These are phyloP conservation scores for Quercus wislizeni DNA, from an alignment of 306 rosid genomes.

Conservation along the genomic window DNA sequence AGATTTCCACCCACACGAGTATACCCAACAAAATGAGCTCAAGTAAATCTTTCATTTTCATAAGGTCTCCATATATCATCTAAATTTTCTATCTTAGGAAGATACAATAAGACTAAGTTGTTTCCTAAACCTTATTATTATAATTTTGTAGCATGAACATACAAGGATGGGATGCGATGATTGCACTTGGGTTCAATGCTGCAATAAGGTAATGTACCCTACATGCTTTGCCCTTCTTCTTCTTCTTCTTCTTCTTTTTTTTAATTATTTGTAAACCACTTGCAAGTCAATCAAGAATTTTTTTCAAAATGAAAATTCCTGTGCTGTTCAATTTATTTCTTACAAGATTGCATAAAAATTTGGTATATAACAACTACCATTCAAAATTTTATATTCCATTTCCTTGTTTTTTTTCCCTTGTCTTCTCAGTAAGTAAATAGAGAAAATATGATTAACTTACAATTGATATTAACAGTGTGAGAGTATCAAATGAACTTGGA, in stretches of 20 bases:
- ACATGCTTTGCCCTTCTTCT: not conserved
- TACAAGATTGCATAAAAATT: not conserved
- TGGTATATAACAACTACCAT: too few species aligned
- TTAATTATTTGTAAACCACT: not conserved
- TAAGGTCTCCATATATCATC: too few species aligned
- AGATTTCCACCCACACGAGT: too few species aligned
- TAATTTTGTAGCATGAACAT: constrained; percentile 59
- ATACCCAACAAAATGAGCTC: too few species aligned
- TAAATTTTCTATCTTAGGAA: not conserved
- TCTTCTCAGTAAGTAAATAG: not conserved
- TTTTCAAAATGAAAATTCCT: not conserved
- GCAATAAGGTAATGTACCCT: constrained; percentile 57
- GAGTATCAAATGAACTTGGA: constrained; percentile 89
- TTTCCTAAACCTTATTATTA: not conserved
- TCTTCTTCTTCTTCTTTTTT: not conserved
- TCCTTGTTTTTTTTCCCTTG: not conserved
- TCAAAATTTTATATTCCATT: not conserved
- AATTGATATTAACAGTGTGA: constrained; percentile 50
- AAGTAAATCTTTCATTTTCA: too few species aligned
- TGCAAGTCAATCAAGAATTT: not conserved
- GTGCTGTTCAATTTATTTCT: not conserved
- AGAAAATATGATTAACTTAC: not conserved
- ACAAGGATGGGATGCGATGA: constrained; percentile 77
- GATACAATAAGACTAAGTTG: not conserved
- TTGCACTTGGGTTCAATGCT: constrained; percentile 74